A percentile compares a stretch with the other conserved stretches of the same genome.
These are phyloP conservation scores for Aspergillus spinulosporus DNA, from an alignment of 2,329 filamentous ascomycete species.

Conservation along the genomic window DNA sequence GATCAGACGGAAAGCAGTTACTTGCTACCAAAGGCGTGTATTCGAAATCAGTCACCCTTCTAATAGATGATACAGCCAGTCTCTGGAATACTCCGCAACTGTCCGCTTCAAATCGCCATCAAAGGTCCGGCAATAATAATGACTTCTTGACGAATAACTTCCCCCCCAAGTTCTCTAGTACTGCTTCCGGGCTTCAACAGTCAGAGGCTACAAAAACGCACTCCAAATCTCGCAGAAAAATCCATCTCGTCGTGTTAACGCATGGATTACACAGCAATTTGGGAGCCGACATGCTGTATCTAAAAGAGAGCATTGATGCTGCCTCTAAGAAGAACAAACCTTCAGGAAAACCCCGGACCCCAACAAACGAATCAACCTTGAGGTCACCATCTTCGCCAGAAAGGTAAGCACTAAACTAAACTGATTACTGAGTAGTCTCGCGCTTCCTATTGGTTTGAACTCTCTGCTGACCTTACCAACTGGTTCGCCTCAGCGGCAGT, in stretches of 20 bases:
- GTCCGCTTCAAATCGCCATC: slow-evolving; percentile 57
- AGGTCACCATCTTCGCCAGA: too few species aligned
- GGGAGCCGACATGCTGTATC: slow-evolving; percentile 90
- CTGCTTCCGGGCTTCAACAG: neutral
- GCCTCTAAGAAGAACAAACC: slow-evolving; percentile 61
- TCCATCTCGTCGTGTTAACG: slow-evolving; percentile 89
- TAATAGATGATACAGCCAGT: slow-evolving; percentile 82
- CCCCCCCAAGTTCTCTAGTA: slow-evolving; percentile 42
- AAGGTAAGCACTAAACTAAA: neutral
- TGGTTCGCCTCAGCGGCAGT: neutral
- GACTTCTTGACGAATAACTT: too few species aligned
- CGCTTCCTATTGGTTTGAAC: too few species aligned
- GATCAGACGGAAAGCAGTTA: slow-evolving; percentile 55
- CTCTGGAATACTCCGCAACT: slow-evolving; percentile 91
- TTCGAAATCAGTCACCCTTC: slow-evolving; percentile 74
- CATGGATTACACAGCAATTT: slow-evolving; percentile 96
- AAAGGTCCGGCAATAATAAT: slow-evolving; percentile 10
- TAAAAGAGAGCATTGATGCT: slow-evolving; percentile 94
- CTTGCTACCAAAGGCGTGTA: slow-evolving; percentile 74
- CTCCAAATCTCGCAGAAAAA: slow-evolving; percentile 44
- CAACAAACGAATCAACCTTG: neutral
- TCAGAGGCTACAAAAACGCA: slow-evolving; percentile 10
- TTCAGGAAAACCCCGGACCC: neutral
- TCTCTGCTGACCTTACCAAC: neutral
- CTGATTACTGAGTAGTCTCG: neutral